phyloP scores from a whole-genome alignment of 2,329 filamentous ascomycete genomes.

The Fusarium redolens region DNA sequence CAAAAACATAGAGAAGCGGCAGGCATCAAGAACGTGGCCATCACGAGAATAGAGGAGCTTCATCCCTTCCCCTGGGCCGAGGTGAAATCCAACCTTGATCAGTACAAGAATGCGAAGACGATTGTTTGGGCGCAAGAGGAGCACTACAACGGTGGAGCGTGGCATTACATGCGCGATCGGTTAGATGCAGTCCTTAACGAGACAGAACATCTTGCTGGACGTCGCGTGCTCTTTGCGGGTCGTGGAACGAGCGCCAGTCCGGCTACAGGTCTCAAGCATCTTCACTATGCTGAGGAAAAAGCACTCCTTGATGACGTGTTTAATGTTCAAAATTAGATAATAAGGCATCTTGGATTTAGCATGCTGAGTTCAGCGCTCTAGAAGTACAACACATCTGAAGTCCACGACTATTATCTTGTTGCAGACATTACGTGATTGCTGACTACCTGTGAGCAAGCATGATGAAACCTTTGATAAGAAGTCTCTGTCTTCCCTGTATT shows the following conservation, averaged over 20 bases:
- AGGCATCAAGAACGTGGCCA: not conserved
- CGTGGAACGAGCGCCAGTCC: constrained; percentile 29
- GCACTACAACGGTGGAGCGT: constrained; percentile 42
- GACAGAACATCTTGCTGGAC: not conserved
- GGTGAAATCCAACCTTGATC: constrained; percentile 34
- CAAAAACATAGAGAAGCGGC: not conserved
- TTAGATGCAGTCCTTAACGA: constrained; percentile 29
- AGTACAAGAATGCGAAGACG: constrained; percentile 33
- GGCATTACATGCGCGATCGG: constrained; percentile 40
- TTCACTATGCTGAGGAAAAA: constrained; percentile 28
- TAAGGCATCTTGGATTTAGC: too few relatives aligned
- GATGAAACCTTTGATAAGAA: accelerated
- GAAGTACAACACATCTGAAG: not conserved
- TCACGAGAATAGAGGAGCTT: constrained; percentile 28
- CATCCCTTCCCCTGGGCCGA: constrained; percentile 44
- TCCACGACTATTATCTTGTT: too few relatives aligned
- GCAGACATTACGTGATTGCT: too few relatives aligned
- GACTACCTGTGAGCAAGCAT: too few relatives aligned
- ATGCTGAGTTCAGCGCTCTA: not conserved
- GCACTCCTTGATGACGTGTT: constrained; percentile 21
- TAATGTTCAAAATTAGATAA: not conserved
- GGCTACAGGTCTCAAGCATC: constrained; percentile 24
- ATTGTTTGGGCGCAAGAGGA: constrained; percentile 45
- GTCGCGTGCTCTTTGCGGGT: constrained; percentile 18
- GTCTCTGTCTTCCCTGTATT: too few relatives aligned